Evolutionary conservation across 2,329 filamentous ascomycete genomes (phyloP).

Genomic region (Alternaria postmessia): DNA sequence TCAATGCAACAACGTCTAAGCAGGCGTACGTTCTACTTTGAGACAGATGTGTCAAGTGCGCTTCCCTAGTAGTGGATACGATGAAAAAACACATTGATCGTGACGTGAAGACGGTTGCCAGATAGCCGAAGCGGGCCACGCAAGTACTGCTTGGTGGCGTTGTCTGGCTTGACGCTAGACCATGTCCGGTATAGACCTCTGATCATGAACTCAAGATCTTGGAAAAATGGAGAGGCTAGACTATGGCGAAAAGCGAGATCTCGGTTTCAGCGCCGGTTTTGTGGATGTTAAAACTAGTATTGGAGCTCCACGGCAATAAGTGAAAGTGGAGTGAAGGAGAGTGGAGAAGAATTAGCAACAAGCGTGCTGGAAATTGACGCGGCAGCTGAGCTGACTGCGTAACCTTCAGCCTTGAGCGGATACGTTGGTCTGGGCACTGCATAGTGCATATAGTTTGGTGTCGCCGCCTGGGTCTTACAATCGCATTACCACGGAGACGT

Average conservation of each 20-base stretch:
- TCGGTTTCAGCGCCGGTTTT: constrained; percentile 1
- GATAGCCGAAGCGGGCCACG: constrained; percentile 21
- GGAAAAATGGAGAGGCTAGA: background rate
- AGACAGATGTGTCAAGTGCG: background rate
- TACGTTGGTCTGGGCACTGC: constrained; percentile 5
- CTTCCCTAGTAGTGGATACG: background rate
- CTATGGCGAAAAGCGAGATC: constrained; percentile 2
- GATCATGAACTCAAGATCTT: constrained; percentile 5
- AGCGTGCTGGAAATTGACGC: constrained; percentile 16
- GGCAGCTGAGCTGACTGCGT: constrained; percentile 3
- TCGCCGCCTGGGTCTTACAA: background rate
- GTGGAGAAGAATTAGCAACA: constrained; percentile 7
- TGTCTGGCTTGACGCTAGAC: constrained; percentile 5
- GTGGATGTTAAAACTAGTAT: constrained; percentile 1
- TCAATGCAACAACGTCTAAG: background rate
- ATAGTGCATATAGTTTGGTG: constrained; percentile 6
- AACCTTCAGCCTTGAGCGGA: constrained; percentile 12
- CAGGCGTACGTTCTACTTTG: background rate
- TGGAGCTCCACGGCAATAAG: constrained; percentile 1
- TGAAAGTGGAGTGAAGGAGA: background rate
- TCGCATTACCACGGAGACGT: background rate
- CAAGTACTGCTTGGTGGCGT: constrained; percentile 4
- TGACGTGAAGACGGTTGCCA: constrained; percentile 3
- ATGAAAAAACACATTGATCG: background rate
- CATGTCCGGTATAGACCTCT: background rate